Evolutionary conservation across 2,329 filamentous ascomycete genomes (phyloP), one percentile per base, ranked within the genome.

Genomic region (Fusarium virguliforme): DNA sequence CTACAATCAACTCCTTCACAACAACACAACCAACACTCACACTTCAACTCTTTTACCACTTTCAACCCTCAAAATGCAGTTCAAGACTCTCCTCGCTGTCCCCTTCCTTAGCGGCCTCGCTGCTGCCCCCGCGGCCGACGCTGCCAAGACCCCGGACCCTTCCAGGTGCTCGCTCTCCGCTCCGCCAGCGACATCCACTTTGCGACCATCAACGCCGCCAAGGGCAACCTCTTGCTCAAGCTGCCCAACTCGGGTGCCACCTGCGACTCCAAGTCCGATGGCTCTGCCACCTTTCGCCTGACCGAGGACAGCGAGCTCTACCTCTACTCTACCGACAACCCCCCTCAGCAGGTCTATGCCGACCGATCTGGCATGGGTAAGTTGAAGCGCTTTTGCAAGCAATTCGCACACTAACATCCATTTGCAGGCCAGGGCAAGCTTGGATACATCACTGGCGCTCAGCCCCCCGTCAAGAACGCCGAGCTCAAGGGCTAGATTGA

Each of bases 291-390:
- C 32, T 89, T 90, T 79, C 80, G 80, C 30, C n/a, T 74, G 71
- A 61, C 37, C 48, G 58, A 82, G 24, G 80, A 86, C 41, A 80
- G 81, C 43, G 80, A 80, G 32, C 80, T 89, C 15, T 84, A 77
- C 75, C 82, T 91, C 24, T 89, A 83, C 69, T 71, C 82, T 35
- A 72, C 74, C 18, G 81, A 78, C 5, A 80, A 76, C 37, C 78
- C 80, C 13, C 60, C 64, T 13, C 88, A 90, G 81, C 78, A 85
- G 72, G 64, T 88, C 61, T 90, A 77, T 68, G 85, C 84, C 37
- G 88, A 90, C 77, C 86, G 85, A 46, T 89, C 87, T 28, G 88
- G 86, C 74, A 89, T 89, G 87, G 88, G 86, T 84, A 84, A 43
- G 83, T 8, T 24, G 22, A 24, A 24, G 22, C 22, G 22, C 22